Percentiles rank a stretch among this genome's conserved stretches.
These are phyloP conservation scores for Talaromyces sp. DNA, from an alignment of 2,329 filamentous ascomycete genomes.

Conservation along the genomic window DNA sequence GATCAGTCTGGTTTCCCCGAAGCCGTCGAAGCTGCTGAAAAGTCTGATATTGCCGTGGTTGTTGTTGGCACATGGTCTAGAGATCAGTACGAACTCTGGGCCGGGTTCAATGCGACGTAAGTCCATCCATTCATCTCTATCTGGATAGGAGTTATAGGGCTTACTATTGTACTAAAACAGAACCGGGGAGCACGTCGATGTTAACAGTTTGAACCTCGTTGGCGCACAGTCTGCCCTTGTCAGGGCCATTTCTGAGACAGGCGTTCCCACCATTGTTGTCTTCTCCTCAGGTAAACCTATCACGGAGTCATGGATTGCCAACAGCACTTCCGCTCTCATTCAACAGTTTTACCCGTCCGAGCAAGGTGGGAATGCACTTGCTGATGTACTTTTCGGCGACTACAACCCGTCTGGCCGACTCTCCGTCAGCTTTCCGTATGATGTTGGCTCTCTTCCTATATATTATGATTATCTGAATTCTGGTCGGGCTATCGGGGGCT, in stretches of 20 bases:
- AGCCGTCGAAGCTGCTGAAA: slow-evolving; percentile 60
- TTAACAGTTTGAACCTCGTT: slow-evolving; percentile 59
- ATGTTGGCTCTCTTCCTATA: slow-evolving; percentile 65
- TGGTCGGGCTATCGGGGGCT: slow-evolving; percentile 70
- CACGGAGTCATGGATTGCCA: neutral
- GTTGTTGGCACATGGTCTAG: slow-evolving; percentile 72
- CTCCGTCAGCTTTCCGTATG: slow-evolving; percentile 66
- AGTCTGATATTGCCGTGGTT: slow-evolving; percentile 67
- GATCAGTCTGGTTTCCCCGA: slow-evolving; percentile 64
- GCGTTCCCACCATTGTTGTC: slow-evolving; percentile 63
- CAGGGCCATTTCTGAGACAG: slow-evolving; percentile 61
- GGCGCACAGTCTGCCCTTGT: slow-evolving; percentile 66
- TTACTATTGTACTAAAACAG: too few relatives aligned
- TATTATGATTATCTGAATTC: slow-evolving; percentile 71
- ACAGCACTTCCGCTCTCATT: slow-evolving; percentile 23
- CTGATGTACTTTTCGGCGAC: slow-evolving; percentile 70
- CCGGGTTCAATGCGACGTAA: slow-evolving; percentile 61
- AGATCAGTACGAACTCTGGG: slow-evolving; percentile 68
- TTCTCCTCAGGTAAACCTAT: slow-evolving; percentile 46
- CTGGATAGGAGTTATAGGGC: too few relatives aligned
- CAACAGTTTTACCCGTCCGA: neutral
- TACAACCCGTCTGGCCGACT: slow-evolving; percentile 71
- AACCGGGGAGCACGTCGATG: slow-evolving; percentile 69
- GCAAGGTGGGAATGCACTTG: slow-evolving; percentile 63
- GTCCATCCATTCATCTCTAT: too few relatives aligned